These are phyloP conservation scores for Cryptococcus hybrid DNA, from an alignment of 1,284 basidiomycete species.

Conservation along the genomic window DNA sequence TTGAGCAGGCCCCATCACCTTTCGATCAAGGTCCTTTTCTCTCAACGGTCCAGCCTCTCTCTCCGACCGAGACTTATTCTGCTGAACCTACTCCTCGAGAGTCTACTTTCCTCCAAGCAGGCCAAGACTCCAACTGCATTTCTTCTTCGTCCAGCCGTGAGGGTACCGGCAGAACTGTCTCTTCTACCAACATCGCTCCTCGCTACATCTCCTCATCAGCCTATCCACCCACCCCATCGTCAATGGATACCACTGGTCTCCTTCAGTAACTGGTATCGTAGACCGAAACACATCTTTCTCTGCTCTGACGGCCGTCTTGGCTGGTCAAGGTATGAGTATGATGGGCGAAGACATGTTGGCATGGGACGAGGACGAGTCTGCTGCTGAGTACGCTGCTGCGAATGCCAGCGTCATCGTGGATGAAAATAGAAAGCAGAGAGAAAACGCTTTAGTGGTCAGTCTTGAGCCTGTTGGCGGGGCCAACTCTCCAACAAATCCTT, in stretches of 20 bases:
- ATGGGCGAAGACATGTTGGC: conserved; percentile 6
- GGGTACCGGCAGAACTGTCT: conserved; percentile 1
- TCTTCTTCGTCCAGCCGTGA: conserved; percentile 1
- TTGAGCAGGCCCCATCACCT: too few relatives aligned
- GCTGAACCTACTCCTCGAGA: neutral
- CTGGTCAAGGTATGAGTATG: conserved; percentile 2
- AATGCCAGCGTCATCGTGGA: neutral
- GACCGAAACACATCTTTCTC: conserved; percentile 9
- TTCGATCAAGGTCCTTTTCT: too few relatives aligned
- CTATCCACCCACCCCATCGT: conserved; percentile 8
- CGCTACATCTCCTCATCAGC: conserved; percentile 11
- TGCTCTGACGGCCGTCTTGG: conserved; percentile 3
- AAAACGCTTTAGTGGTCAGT: neutral
- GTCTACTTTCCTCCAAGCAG: neutral
- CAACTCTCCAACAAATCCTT: too few relatives aligned
- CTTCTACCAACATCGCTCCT: conserved; percentile 1
- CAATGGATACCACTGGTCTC: neutral
- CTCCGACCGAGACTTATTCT: neutral
- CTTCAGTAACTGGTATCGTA: neutral
- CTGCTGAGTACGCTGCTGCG: neutral
- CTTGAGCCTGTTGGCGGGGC: neutral
- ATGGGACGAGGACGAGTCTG: conserved; percentile 1
- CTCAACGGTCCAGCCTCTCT: conserved; percentile 1
- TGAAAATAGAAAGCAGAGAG: neutral
- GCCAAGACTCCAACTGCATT: conserved; percentile 5